phyloP scores from a whole-genome alignment of 306 rosid species.

The Dicorynia guianensis region DNA sequence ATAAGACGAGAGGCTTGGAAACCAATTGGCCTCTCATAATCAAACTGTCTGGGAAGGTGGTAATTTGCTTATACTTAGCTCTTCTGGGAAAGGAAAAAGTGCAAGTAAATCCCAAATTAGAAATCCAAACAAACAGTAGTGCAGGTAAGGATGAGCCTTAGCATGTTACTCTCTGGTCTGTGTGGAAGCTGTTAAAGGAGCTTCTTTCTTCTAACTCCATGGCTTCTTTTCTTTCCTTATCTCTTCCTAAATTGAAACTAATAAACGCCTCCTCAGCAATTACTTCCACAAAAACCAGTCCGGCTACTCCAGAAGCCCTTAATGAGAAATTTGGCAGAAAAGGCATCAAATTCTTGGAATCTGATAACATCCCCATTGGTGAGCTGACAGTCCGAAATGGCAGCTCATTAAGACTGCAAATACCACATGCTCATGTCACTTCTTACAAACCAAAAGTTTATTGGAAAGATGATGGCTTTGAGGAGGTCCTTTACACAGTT shows the following conservation, averaged over 20 bases:
- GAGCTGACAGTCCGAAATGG: constrained; percentile 88
- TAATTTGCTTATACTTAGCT: background rate
- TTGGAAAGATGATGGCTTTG: constrained; percentile 90
- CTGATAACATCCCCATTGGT: constrained; percentile 59
- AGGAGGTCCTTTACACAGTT: constrained; percentile 82
- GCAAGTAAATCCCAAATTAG: constrained; percentile 27
- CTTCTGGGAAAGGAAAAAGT: constrained; percentile 6
- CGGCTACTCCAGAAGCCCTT: constrained; percentile 62
- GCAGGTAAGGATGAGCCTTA: constrained; percentile 55
- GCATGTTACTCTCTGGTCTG: constrained; percentile 44
- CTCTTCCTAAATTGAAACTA: constrained; percentile 70
- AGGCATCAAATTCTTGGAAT: constrained; percentile 79
- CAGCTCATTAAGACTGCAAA: constrained; percentile 81
- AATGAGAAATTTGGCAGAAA: constrained; percentile 74
- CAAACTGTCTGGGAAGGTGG: constrained; percentile 18
- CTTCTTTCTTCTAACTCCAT: constrained; percentile 50
- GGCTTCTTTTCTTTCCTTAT: constrained; percentile 89
- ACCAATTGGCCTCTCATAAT: constrained; percentile 29
- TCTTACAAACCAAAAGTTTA: constrained; percentile 89
- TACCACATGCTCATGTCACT: constrained; percentile 87
- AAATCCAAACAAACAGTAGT: constrained; percentile 44
- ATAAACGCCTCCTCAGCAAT: constrained; percentile 57
- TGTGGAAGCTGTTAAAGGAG: constrained; percentile 58
- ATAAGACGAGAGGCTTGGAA: background rate
- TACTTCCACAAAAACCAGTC: constrained; percentile 38